phyloP scores from a whole-genome alignment of 306 rosid genomes.

The Fagus sylvatica region DNA sequence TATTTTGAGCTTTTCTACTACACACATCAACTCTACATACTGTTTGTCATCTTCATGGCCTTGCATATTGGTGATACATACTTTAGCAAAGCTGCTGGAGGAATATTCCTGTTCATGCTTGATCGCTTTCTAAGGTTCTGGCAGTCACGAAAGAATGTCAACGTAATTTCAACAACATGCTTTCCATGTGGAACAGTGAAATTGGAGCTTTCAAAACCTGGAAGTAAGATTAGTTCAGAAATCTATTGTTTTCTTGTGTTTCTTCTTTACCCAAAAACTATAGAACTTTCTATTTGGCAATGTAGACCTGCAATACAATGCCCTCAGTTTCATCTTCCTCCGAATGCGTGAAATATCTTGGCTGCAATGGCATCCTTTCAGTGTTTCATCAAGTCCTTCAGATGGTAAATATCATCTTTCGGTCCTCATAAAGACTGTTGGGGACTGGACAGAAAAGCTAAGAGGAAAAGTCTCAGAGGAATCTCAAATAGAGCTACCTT shows the following conservation, averaged over 20 bases:
- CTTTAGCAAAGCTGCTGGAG: slow-evolving; percentile 74
- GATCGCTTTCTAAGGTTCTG: slow-evolving; percentile 89
- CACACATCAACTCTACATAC: slow-evolving; percentile 86
- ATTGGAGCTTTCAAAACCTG: slow-evolving; percentile 80
- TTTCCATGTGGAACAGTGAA: slow-evolving; percentile 90
- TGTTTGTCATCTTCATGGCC: slow-evolving; percentile 75
- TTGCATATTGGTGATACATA: slow-evolving; percentile 85
- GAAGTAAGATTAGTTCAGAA: slow-evolving; percentile 44
- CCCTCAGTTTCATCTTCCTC: slow-evolving; percentile 85
- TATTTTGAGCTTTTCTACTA: slow-evolving; percentile 86
- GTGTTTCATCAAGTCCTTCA: slow-evolving; percentile 91
- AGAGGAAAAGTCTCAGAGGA: slow-evolving; percentile 45
- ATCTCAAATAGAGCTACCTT: slow-evolving; percentile 31
- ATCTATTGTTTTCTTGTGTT: slow-evolving; percentile 1
- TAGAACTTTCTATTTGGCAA: slow-evolving; percentile 24
- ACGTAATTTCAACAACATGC: slow-evolving; percentile 70
- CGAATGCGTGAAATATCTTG: slow-evolving; percentile 84
- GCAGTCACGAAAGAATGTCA: slow-evolving; percentile 71
- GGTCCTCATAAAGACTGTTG: slow-evolving; percentile 83
- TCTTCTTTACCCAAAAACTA: slow-evolving; percentile 3
- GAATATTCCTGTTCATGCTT: slow-evolving; percentile 72
- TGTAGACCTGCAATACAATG: slow-evolving; percentile 80
- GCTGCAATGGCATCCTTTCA: slow-evolving; percentile 99
- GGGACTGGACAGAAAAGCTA: slow-evolving; percentile 75
- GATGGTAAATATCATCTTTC: slow-evolving; percentile 81